phyloP scores from a whole-genome alignment of 371 early-diverging fungal species.

The Blastocladiella emersonii region DNA sequence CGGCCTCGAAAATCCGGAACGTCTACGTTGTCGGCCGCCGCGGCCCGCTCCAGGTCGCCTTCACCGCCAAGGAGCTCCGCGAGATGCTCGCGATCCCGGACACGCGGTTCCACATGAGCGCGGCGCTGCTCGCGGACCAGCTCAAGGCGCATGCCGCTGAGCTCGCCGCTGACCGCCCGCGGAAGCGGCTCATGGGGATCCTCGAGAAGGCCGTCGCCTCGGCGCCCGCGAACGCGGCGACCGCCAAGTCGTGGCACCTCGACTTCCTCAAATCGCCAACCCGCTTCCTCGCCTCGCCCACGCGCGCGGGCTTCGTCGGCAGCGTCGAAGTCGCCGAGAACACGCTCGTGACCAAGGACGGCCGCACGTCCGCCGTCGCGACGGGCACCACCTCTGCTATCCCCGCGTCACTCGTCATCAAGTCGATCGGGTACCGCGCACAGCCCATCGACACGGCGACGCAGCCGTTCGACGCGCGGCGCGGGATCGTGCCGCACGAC shows the following conservation, averaged over 20 bases:
- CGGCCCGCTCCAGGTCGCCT: conserved; percentile 81
- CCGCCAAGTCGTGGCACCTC: conserved; percentile 50
- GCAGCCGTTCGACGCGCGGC: conserved; percentile 56
- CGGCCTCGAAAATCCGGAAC: conserved; percentile 50
- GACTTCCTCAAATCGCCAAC: conserved; percentile 60
- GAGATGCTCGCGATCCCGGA: conserved; percentile 70
- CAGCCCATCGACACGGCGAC: conserved; percentile 41
- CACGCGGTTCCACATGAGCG: conserved; percentile 43
- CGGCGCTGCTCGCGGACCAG: conserved; percentile 31
- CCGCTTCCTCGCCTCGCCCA: conserved; percentile 17
- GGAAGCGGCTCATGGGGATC: conserved; percentile 61
- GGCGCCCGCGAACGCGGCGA: neutral
- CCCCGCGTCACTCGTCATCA: conserved; percentile 49
- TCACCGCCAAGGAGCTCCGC: conserved; percentile 89
- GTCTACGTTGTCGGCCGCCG: conserved; percentile 82
- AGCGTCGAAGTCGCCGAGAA: conserved; percentile 1
- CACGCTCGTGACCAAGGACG: neutral
- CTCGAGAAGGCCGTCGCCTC: conserved; percentile 39
- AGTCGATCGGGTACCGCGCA: conserved; percentile 80
- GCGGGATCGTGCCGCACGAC: conserved; percentile 59
- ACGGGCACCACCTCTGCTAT: conserved; percentile 39
- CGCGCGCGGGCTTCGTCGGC: conserved; percentile 6
- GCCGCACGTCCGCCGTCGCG: conserved; percentile 27
- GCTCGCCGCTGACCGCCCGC: conserved; percentile 41
- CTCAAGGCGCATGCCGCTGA: conserved; percentile 18